phyloP scores from a whole-genome alignment of 148 eudicot genomes.

The Rhododendron kiyosumense region DNA sequence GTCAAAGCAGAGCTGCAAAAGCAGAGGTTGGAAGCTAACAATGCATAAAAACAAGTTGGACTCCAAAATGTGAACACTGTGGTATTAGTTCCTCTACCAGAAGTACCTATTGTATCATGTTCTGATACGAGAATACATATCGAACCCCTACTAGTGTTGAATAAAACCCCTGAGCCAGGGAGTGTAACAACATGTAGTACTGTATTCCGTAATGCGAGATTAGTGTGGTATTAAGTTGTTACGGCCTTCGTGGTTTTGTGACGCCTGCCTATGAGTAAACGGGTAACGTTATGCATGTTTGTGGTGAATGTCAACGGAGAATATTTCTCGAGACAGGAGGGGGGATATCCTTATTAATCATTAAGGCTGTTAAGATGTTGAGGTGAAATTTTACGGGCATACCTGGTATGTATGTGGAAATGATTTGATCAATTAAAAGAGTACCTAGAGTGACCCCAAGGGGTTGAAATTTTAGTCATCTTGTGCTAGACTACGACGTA shows the following conservation, averaged over 20 bases:
- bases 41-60: background rate
- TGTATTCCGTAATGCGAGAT: too few relatives aligned
- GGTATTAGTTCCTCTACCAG: background rate
- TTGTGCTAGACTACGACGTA: too few relatives aligned
- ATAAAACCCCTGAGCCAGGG: background rate
- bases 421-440: too few relatives aligned
- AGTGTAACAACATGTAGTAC: background rate
- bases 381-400: too few relatives aligned
- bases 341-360: background rate
- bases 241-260: too few relatives aligned
- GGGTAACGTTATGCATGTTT: too few relatives aligned
- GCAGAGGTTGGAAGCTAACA: slow-evolving; percentile 13
- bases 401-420: too few relatives aligned
- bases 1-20: slow-evolving; percentile 36
- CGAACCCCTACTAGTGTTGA: background rate
- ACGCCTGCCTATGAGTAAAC: too few relatives aligned
- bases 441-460: background rate
- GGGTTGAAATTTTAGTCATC: too few relatives aligned
- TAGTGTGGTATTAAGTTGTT: too few relatives aligned
- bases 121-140: background rate
- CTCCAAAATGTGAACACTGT: too few relatives aligned
- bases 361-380: background rate
- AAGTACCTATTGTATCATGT: background rate
- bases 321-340: background rate
- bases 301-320: background rate